These are phyloP conservation scores for Paxillus ammoniavirescens DNA, from an alignment of 768 basidiomycete species.

Conservation along the genomic window DNA sequence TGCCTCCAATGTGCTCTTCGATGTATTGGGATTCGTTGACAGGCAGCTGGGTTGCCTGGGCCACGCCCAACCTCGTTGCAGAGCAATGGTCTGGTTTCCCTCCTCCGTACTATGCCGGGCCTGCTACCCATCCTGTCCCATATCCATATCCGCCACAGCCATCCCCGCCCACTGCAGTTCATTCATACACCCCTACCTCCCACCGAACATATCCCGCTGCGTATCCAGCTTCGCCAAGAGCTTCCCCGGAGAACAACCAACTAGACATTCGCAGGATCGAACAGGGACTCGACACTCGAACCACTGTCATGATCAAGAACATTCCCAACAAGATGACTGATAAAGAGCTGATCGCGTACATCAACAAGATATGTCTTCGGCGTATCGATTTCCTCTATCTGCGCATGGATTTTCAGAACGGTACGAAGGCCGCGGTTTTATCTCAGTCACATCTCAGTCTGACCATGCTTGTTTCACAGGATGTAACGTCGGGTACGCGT, in stretches of 20 bases:
- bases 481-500: conserved; percentile 80
- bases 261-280: conserved; percentile 73
- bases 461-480: conserved; percentile 38
- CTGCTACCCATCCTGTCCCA: conserved; percentile 18
- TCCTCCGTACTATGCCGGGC: conserved; percentile 27
- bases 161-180: conserved; percentile 21
- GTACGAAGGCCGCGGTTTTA: conserved; percentile 35
- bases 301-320: conserved; percentile 90
- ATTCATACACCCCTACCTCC: conserved; percentile 15
- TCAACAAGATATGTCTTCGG: conserved; percentile 69
- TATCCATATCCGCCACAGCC: conserved; percentile 30
- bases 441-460: neutral
- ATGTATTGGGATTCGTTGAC: conserved; percentile 30
- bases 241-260: conserved; percentile 46
- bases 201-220: conserved; percentile 20
- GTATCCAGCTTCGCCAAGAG: conserved; percentile 28
- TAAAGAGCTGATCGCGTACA: conserved; percentile 64
- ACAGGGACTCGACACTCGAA: conserved; percentile 73
- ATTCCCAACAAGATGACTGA: conserved; percentile 92
- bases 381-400: conserved; percentile 86
- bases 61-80: conserved; percentile 20
- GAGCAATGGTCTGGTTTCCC: conserved; percentile 33
- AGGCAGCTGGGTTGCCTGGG: conserved; percentile 30
- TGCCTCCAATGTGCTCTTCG: conserved; percentile 26
- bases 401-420: conserved; percentile 82